Evolutionary conservation across 768 basidiomycete genomes (phyloP).

Genomic region (Dioszegia aurantiaca): DNA sequence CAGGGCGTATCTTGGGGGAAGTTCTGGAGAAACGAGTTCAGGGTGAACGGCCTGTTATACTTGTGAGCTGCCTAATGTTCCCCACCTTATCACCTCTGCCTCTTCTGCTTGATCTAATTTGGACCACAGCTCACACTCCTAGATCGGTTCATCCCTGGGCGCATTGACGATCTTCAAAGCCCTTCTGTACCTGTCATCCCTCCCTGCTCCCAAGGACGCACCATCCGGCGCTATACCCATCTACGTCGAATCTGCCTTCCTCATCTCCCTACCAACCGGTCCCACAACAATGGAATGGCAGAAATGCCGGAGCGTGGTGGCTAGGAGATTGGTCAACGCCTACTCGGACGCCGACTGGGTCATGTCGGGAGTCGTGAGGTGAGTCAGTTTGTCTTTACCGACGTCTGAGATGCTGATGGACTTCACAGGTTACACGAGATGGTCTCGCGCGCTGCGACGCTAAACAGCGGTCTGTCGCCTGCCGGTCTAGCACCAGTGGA

Average conservation of each 20-base stretch:
- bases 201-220: constrained; percentile 28
- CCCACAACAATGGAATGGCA: constrained; percentile 53
- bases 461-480: constrained; percentile 45
- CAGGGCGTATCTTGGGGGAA: constrained; percentile 55
- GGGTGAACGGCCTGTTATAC: constrained; percentile 55
- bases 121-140: background rate
- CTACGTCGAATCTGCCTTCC: constrained; percentile 54
- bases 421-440: constrained; percentile 54
- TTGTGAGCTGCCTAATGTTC: no score
- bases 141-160: constrained; percentile 56
- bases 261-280: constrained; percentile 55
- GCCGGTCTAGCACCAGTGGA: constrained; percentile 51
- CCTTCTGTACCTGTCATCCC: constrained; percentile 47
- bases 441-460: constrained; percentile 48
- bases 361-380: constrained; percentile 52
- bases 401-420: background rate
- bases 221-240: constrained; percentile 25
- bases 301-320: constrained; percentile 48
- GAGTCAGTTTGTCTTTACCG: constrained; percentile 8
- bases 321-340: constrained; percentile 52
- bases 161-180: constrained; percentile 53
- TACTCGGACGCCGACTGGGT: constrained; percentile 53
- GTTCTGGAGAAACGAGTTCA: constrained; percentile 56
- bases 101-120: no score
- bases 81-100: no score